A percentile compares a stretch with the other conserved stretches of the same genome.
These are phyloP conservation scores for Lentinus tigrinus DNA, from an alignment of 768 basidiomycete genomes.

Conservation along the genomic window DNA sequence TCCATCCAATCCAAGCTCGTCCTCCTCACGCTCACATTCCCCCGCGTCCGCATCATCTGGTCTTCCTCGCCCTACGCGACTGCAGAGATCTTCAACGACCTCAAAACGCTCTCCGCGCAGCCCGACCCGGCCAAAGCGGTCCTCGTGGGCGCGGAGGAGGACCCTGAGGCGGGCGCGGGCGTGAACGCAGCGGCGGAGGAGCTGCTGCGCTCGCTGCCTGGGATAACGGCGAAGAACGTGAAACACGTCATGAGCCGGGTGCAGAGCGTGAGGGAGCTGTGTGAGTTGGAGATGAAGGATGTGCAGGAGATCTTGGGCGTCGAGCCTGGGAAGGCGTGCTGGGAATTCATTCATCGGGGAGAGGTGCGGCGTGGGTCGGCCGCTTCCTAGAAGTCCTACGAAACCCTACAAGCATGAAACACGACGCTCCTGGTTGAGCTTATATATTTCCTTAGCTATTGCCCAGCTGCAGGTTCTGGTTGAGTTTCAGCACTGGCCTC, in stretches of 20 bases:
- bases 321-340: slow-evolving; percentile 79
- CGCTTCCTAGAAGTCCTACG: no score
- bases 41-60: slow-evolving; percentile 93
- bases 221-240: slow-evolving; percentile 80
- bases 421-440: no score
- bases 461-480: no score
- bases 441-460: no score
- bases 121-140: slow-evolving; percentile 80
- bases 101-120: slow-evolving; percentile 77
- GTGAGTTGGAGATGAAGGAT: slow-evolving; percentile 54
- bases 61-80: slow-evolving; percentile 94
- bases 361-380: slow-evolving; percentile 29
- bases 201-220: slow-evolving; percentile 77
- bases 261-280: slow-evolving; percentile 73
- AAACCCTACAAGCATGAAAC: no score
- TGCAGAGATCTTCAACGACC: slow-evolving; percentile 87
- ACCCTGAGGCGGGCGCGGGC: slow-evolving; percentile 61
- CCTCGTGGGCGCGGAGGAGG: slow-evolving; percentile 77
- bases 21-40: slow-evolving; percentile 85
- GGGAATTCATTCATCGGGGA: slow-evolving; percentile 79
- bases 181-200: slow-evolving; percentile 80
- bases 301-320: slow-evolving; percentile 77
- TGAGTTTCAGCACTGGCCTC: no score
- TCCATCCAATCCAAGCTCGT: slow-evolving; percentile 90
- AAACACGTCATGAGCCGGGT: slow-evolving; percentile 83